phyloP scores from a whole-genome alignment of 2,329 filamentous ascomycete species.

The Colletotrichum liriopes region DNA sequence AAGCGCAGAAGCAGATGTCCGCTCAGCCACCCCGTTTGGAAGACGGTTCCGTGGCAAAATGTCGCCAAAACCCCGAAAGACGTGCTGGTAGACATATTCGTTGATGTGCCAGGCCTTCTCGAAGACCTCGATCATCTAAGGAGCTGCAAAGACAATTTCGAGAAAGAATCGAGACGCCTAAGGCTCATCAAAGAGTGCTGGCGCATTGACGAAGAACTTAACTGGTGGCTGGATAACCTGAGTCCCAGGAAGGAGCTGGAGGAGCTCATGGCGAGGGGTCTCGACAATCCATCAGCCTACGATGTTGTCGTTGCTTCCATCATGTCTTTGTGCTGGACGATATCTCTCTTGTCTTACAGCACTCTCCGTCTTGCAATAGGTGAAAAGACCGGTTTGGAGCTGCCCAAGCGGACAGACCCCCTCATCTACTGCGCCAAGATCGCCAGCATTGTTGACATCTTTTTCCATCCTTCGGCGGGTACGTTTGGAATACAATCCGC shows the following conservation, averaged over 20 bases:
- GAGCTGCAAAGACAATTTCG: conserved; percentile 21
- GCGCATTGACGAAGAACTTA: conserved; percentile 37
- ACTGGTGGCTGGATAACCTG: conserved; percentile 32
- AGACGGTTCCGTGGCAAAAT: conserved; percentile 51
- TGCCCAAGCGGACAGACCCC: conserved; percentile 36
- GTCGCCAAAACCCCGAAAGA: conserved; percentile 51
- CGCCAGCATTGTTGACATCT: conserved; percentile 38
- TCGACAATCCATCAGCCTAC: conserved; percentile 29
- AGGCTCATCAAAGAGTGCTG: conserved; percentile 38
- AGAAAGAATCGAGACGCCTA: conserved; percentile 2
- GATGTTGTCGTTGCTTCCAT: conserved; percentile 37
- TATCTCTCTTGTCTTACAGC: conserved; percentile 38
- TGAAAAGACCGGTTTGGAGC: neutral
- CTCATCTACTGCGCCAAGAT: conserved; percentile 41
- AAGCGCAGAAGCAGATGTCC: conserved; percentile 45
- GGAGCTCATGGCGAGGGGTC: conserved; percentile 13
- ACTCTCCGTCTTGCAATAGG: conserved; percentile 37
- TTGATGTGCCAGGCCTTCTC: conserved; percentile 49
- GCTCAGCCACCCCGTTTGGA: conserved; percentile 51
- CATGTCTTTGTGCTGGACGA: conserved; percentile 40
- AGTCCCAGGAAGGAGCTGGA: conserved; percentile 26
- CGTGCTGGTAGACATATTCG: conserved; percentile 50
- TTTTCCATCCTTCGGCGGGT: conserved; percentile 41
- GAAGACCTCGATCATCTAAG: conserved; percentile 49
- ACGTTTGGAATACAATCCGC: conserved; percentile 36